Percentiles rank a stretch among this genome's conserved stretches.
Conservation (phyloP, 768 basidiomycete species). For the Rhizopogon rudus region DNA sequence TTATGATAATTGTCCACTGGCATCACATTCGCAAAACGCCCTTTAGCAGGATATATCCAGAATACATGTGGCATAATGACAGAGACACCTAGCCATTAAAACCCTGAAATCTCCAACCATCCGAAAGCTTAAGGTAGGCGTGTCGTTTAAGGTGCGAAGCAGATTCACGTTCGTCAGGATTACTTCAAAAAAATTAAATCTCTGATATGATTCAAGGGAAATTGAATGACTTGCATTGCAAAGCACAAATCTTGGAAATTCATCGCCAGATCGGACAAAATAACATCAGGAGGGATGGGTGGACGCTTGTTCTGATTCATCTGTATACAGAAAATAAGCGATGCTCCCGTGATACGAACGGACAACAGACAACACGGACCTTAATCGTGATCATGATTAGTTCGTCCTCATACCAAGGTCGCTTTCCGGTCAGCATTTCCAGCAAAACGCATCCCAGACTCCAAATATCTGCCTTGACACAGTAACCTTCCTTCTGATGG, state of each 20-base stretch:
- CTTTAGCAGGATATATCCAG: background rate
- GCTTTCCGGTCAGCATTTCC: conserved; percentile 97
- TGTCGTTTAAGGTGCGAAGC: conserved; percentile 78
- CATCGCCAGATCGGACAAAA: conserved; percentile 69
- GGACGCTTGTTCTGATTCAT: conserved; percentile 83
- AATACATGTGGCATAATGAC: background rate
- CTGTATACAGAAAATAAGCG: conserved; percentile 33
- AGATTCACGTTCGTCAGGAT: conserved; percentile 79
- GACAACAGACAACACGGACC: conserved; percentile 38
- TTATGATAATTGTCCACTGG: no score
- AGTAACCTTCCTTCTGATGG: conserved; percentile 85
- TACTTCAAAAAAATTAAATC: conserved; percentile 35
- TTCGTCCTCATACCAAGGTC: conserved; percentile 93
- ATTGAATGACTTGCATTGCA: conserved; percentile 59
- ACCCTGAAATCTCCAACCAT: conserved; percentile 71
- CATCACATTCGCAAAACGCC: background rate
- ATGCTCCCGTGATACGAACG: background rate
- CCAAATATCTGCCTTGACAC: conserved; percentile 98
- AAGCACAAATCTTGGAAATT: conserved; percentile 90
- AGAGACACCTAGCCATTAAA: conserved; percentile 16
- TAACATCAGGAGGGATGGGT: conserved; percentile 84
- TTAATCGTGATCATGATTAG: conserved; percentile 92
- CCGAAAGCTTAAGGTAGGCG: conserved; percentile 68
- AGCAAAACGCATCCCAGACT: conserved; percentile 97
- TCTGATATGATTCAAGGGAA: background rate